Evolutionary conservation across 371 early-diverging fungal genomes (phyloP), one percentile per base, ranked within the genome.

Genomic region (Mortierella sp.): DNA sequence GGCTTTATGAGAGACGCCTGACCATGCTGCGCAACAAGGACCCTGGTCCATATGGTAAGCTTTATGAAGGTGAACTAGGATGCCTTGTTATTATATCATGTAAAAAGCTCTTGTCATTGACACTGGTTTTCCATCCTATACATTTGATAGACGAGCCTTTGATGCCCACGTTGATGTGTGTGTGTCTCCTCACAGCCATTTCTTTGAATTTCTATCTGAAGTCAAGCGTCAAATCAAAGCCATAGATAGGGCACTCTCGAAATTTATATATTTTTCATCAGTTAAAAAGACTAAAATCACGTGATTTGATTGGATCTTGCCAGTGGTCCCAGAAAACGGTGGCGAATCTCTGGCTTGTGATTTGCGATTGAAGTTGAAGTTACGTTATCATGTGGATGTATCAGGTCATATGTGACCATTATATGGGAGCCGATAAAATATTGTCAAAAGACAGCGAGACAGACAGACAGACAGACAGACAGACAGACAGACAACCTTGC

Each of bases 1-100:
- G 90, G 84, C 85, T 95, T 62, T 97, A 92, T 87, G 90, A 94
- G 80, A 95, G 94, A 92, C 88, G 98, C 28, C 93, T 95, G 9
- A 86, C 88, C 45, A 86, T 90, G 84, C 85, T 91, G 62, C 87
- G 90, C 45, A 73, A 74, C 57, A 88, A 87, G 68, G 84, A 90
- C 5, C 81, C 89, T 16, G 91, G 91, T 14, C 91, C 91, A 20
- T 91, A 91, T 70, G 89, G 85, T 84, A 78, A 22, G 62, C 10
- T 47, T 11, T 40, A 40, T 11, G 9, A 40, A 6, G 43, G 14
- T 6, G 43, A 40, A 14, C 43, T 40, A 40, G 1, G 43, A 40
- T 40, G 30, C 30, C 30, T 30, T 30, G 30, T 30, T 30, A 30
- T 30, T 43, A 43, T 43, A 9, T 14, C 14, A 9, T 43, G 9